Conservation (phyloP, 164 flowering plant species). For the Chloranthus sessilifolius region DNA sequence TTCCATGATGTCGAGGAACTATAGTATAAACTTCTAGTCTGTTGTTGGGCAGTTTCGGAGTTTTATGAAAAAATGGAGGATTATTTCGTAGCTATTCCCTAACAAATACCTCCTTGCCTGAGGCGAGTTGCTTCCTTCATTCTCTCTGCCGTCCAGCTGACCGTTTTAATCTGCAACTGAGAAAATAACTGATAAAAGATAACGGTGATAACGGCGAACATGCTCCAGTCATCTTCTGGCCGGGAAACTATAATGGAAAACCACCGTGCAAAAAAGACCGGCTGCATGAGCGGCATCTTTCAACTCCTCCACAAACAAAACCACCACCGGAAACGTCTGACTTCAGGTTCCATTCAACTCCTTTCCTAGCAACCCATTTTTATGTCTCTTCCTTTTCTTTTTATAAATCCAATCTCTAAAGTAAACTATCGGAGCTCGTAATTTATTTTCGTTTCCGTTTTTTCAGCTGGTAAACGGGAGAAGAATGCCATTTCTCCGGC, state of each 20-base stretch:
- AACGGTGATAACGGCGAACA: neutral
- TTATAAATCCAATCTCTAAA: neutral
- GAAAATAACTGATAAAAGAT: too few relatives aligned
- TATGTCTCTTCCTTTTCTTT: neutral
- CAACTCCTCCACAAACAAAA: slow-evolving; percentile 43
- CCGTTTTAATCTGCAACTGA: neutral
- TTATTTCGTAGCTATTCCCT: too few relatives aligned
- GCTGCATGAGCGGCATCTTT: slow-evolving; percentile 75
- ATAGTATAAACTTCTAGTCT: too few relatives aligned
- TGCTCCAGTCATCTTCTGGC: slow-evolving; percentile 7
- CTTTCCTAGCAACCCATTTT: too few relatives aligned
- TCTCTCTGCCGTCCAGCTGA: neutral
- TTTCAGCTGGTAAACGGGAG: slow-evolving; percentile 28
- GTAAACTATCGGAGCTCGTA: neutral
- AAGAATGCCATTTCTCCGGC: slow-evolving; percentile 3
- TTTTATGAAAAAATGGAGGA: too few relatives aligned
- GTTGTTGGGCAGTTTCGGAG: too few relatives aligned
- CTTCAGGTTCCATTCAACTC: slow-evolving; percentile 27
- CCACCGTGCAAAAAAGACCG: slow-evolving; percentile 23
- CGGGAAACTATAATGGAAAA: slow-evolving; percentile 9
- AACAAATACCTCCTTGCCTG: too few relatives aligned
- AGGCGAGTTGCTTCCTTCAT: too few relatives aligned
- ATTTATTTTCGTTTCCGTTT: neutral
- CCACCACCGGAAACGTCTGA: slow-evolving; percentile 48
- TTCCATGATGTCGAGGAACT: too few relatives aligned